Conservation (phyloP, 257 asterid genomes). For the Phtheirospermum japonicum region DNA sequence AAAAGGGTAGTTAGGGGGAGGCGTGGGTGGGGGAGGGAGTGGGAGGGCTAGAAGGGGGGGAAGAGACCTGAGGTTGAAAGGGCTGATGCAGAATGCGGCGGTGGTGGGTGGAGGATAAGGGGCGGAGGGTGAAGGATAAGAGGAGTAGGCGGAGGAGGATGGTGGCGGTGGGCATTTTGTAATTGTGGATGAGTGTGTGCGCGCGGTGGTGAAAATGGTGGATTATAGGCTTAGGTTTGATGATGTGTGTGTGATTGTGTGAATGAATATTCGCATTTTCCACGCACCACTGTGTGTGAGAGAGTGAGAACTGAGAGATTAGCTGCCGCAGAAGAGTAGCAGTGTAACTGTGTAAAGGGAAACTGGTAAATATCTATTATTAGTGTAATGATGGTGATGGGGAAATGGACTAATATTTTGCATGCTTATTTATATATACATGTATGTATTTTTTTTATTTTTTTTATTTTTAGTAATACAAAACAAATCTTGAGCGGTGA, state of each 20-base stretch:
- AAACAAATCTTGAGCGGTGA: too few relatives aligned
- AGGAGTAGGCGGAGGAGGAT: constrained; percentile 30
- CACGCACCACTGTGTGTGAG: neutral
- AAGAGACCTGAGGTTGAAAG: constrained; percentile 38
- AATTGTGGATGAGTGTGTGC: neutral
- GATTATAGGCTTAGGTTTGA: neutral
- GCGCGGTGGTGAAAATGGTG: neutral
- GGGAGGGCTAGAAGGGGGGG: constrained; percentile 45
- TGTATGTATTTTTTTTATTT: too few relatives aligned
- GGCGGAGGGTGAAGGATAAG: constrained; percentile 27
- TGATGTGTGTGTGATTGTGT: neutral
- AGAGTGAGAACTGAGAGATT: neutral
- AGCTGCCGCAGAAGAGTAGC: neutral
- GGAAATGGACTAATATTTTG: neutral
- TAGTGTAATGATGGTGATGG: neutral
- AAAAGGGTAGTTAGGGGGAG: constrained; percentile 54
- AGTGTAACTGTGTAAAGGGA: neutral
- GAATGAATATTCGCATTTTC: neutral
- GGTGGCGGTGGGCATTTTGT: constrained; percentile 27
- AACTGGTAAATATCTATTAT: neutral
- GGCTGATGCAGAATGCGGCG: constrained; percentile 87
- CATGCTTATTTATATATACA: neutral
- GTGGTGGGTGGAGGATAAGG: constrained; percentile 30
- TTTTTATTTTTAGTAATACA: too few relatives aligned
- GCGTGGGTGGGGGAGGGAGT: constrained; percentile 44